Percentiles rank a stretch among this genome's conserved stretches.
These are phyloP conservation scores for Lolium multiflorum DNA, from an alignment of 176 grass and related monocot species.

Conservation along the genomic window DNA sequence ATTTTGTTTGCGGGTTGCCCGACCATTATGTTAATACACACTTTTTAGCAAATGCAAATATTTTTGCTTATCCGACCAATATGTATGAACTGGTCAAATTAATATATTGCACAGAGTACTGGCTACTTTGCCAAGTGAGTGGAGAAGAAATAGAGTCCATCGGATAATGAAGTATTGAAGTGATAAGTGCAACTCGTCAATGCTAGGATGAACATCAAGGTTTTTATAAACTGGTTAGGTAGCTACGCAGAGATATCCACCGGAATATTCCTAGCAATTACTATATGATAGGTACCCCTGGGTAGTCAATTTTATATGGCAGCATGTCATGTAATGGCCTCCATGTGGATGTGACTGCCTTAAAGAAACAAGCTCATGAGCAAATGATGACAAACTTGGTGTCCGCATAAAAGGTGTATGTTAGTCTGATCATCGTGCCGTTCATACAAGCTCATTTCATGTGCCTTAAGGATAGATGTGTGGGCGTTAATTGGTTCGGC, in stretches of 20 bases:
- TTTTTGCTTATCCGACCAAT: not conserved
- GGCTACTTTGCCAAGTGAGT: not conserved
- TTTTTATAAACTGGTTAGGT: not conserved
- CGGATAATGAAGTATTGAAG: not conserved
- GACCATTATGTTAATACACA: no score
- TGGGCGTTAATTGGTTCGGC: no score
- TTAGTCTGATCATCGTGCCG: no score
- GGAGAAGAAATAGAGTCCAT: not conserved
- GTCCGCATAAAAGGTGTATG: not conserved
- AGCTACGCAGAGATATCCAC: constrained; percentile 11
- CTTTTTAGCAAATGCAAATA: not conserved
- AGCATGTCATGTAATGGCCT: not conserved
- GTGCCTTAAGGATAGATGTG: no score
- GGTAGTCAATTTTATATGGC: not conserved
- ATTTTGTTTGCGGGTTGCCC: no score
- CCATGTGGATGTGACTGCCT: not conserved
- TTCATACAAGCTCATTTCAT: no score
- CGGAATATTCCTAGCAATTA: constrained; percentile 39
- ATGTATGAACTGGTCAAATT: not conserved
- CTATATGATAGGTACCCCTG: no score
- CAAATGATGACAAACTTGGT: no score
- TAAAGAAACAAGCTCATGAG: not conserved
- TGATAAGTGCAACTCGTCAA: not conserved
- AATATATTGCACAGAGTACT: not conserved
- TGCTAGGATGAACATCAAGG: not conserved